Conservation (phyloP, 768 basidiomycete species). For the Psilocybe azurescens region DNA sequence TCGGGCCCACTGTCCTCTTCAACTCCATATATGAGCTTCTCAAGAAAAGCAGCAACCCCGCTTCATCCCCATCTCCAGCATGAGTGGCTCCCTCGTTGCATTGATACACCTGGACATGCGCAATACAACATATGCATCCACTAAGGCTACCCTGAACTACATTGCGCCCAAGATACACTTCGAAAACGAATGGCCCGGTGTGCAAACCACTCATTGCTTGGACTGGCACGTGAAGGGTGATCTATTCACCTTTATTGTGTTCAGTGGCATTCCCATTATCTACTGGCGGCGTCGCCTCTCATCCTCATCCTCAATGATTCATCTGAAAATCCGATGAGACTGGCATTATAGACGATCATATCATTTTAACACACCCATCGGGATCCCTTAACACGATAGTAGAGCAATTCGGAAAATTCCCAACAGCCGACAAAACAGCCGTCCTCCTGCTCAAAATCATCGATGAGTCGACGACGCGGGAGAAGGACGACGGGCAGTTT, state of each 20-base stretch:
- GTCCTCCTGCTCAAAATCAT: slow-evolving; percentile 5
- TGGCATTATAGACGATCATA: background rate
- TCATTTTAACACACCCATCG: background rate
- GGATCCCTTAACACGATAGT: background rate
- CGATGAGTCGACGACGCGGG: slow-evolving; percentile 7
- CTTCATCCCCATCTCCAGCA: slow-evolving; percentile 6
- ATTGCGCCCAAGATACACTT: slow-evolving; percentile 10
- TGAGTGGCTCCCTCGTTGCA: background rate
- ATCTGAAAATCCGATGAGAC: background rate
- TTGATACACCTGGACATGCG: background rate
- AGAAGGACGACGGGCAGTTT: slow-evolving; percentile 14
- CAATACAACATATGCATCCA: background rate
- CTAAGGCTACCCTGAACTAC: slow-evolving; percentile 10
- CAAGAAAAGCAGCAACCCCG: slow-evolving; percentile 6
- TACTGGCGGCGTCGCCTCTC: slow-evolving; percentile 11
- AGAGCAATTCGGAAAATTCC: background rate
- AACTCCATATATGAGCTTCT: slow-evolving; percentile 3
- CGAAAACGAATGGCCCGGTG: slow-evolving; percentile 13
- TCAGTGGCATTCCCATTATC: slow-evolving; percentile 12
- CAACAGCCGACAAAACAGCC: slow-evolving; percentile 1
- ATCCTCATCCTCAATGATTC: too few species aligned
- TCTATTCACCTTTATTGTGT: background rate
- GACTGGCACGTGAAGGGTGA: background rate
- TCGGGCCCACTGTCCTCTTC: slow-evolving; percentile 6
- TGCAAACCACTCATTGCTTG: background rate